phyloP scores from a whole-genome alignment of 169 alveolate species.

The Plasmodium cynomolgi region DNA sequence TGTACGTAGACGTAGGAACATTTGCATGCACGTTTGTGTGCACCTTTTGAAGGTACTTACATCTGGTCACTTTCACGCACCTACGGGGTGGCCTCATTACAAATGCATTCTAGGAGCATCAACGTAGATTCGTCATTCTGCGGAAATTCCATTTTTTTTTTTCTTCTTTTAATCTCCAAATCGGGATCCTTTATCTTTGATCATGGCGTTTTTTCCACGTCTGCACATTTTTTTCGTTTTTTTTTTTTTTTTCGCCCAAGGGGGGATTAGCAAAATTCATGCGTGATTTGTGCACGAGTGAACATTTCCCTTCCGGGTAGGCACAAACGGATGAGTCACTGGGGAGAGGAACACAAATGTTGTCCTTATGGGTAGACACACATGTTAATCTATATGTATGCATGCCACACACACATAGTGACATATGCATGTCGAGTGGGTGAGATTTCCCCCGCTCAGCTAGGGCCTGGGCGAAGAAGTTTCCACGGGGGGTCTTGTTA shows the following conservation, averaged over 20 bases:
- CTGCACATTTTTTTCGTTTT: conserved; percentile 4
- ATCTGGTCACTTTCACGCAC: background rate
- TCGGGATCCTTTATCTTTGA: background rate
- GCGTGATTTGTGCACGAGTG: background rate
- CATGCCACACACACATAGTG: background rate
- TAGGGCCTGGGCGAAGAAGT: background rate
- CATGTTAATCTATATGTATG: background rate
- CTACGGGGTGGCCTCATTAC: background rate
- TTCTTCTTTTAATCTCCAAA: background rate
- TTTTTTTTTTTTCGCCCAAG: background rate
- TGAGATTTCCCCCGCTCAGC: background rate
- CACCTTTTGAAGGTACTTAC: background rate
- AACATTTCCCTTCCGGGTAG: background rate
- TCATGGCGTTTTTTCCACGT: background rate
- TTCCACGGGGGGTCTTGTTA: background rate
- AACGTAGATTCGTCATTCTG: background rate
- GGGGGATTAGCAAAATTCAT: background rate
- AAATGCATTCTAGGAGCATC: background rate
- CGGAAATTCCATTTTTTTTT: background rate
- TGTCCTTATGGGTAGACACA: background rate
- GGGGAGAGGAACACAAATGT: background rate
- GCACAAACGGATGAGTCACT: background rate
- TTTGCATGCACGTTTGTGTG: background rate
- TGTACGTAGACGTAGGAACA: background rate
- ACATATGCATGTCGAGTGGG: background rate